Evolutionary conservation across 257 asterid genomes (phyloP).

Genomic region (Jasminum sambac): DNA sequence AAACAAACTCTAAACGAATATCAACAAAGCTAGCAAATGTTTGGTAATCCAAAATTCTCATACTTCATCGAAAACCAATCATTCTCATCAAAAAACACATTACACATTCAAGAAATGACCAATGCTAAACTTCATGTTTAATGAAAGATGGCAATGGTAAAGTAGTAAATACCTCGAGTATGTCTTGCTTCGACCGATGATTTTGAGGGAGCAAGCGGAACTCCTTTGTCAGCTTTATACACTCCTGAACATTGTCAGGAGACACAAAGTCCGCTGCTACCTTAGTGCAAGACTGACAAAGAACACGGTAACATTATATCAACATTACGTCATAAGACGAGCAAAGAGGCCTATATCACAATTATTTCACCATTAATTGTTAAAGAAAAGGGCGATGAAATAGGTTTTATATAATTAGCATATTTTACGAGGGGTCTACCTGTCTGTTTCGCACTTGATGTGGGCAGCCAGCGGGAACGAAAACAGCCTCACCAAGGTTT

Average conservation of each 20-base stretch:
- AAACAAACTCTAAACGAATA: background rate
- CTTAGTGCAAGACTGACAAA: conserved; percentile 44
- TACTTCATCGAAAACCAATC: background rate
- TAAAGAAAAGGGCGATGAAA: background rate
- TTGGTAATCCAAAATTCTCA: background rate
- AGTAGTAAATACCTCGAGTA: conserved; percentile 37
- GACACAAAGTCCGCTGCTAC: conserved; percentile 53
- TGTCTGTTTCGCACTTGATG: conserved; percentile 52
- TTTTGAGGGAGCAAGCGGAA: conserved; percentile 48
- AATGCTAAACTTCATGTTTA: background rate
- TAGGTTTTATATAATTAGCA: background rate
- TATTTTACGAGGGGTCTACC: conserved; percentile 26
- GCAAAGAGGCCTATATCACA: background rate
- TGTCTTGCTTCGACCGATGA: conserved; percentile 52
- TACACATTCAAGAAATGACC: background rate
- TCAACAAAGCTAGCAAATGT: background rate
- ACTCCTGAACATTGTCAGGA: conserved; percentile 45
- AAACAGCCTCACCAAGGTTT: conserved; percentile 46
- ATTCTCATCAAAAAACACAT: background rate
- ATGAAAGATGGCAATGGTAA: conserved; percentile 14
- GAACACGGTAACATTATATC: conserved; percentile 1
- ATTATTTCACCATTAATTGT: background rate
- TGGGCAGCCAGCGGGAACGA: conserved; percentile 50
- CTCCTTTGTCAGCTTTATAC: conserved; percentile 44
- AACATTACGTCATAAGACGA: conserved; percentile 1